Percentiles rank a stretch among this genome's conserved stretches.
These are phyloP conservation scores for Boletus coffeatus DNA, from an alignment of 1,284 basidiomycete genomes.

Conservation along the genomic window DNA sequence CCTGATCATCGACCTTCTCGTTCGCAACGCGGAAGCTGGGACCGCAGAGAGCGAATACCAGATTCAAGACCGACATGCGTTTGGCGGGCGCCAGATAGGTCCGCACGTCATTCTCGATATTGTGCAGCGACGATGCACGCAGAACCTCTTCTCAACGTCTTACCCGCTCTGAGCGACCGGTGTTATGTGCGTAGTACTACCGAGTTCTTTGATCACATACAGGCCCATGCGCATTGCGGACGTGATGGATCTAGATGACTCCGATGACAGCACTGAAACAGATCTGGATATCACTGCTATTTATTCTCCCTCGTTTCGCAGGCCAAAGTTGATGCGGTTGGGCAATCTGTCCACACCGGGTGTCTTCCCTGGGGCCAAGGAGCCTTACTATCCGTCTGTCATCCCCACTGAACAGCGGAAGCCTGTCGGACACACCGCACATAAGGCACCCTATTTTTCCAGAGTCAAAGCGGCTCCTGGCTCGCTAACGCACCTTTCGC, in stretches of 20 bases:
- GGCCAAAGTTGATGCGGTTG: constrained; percentile 36
- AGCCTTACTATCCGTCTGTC: constrained; percentile 29
- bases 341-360: constrained; percentile 36
- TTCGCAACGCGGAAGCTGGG: too few species aligned
- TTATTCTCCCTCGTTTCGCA: constrained; percentile 24
- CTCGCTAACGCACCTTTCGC: constrained; percentile 29
- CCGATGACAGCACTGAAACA: constrained; percentile 31
- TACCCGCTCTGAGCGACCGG: neutral
- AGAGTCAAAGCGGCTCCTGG: constrained; percentile 26
- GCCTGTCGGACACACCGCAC: constrained; percentile 34
- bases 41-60: too few species aligned
- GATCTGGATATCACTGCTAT: constrained; percentile 28
- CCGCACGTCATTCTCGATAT: too few species aligned
- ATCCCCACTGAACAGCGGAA: constrained; percentile 30
- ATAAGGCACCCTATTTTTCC: constrained; percentile 28
- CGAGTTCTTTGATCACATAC: constrained; percentile 28
- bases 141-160: neutral
- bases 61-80: too few species aligned
- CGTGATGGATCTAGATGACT: constrained; percentile 58
- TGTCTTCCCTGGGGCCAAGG: constrained; percentile 28
- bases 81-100: too few species aligned
- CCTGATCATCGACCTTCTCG: too few species aligned
- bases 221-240: constrained; percentile 47
- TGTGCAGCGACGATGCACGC: neutral
- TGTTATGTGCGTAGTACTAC: neutral